Conservation (phyloP, 2,329 filamentous ascomycete species). For the Beauveria pseudobassiana region DNA sequence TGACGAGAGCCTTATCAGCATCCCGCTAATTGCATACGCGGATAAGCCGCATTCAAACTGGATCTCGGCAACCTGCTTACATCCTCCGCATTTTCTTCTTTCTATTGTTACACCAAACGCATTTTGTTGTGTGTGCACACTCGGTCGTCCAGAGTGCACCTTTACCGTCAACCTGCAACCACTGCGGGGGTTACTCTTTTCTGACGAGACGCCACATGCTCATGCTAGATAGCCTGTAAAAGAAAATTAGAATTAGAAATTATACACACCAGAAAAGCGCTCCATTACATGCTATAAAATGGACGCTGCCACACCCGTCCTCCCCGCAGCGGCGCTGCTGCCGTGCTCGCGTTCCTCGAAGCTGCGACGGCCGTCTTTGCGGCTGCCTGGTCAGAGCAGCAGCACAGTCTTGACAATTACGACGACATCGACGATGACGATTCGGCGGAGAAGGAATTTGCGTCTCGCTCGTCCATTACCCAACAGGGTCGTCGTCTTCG, state of each 20-base stretch:
- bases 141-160: background rate
- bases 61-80: background rate
- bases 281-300: constrained; percentile 28
- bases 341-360: constrained; percentile 17
- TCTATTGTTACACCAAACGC: background rate
- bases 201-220: background rate
- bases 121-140: background rate
- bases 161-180: background rate
- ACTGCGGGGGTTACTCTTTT: no score
- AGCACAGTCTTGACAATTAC: background rate
- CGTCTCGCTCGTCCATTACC: background rate
- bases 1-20: background rate
- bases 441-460: background rate
- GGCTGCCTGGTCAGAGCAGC: constrained; percentile 5
- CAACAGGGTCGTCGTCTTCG: background rate
- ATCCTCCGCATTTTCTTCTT: background rate
- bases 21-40: constrained; percentile 6
- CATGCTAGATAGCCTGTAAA: background rate
- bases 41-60: background rate
- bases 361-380: constrained; percentile 13
- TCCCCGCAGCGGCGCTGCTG: background rate
- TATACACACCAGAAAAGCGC: background rate
- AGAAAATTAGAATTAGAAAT: background rate
- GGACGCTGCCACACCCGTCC: constrained; percentile 15
- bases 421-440: background rate